Evolutionary conservation across 2,329 filamentous ascomycete species (phyloP).

Genomic region (Clonostachys byssicola): DNA sequence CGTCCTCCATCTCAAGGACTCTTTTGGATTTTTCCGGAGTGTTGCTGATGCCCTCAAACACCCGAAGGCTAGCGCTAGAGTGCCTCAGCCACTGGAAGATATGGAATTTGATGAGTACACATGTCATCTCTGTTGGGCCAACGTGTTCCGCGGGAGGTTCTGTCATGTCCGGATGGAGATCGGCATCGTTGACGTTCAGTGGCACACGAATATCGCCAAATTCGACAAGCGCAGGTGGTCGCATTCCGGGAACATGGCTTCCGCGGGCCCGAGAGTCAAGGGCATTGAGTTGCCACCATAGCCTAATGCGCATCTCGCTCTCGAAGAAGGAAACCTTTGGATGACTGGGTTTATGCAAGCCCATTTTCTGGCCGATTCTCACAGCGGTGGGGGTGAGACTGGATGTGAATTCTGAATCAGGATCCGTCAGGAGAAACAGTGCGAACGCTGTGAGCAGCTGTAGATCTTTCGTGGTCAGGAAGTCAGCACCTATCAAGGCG

Average conservation of each 20-base stretch:
- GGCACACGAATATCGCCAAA: conserved; percentile 23
- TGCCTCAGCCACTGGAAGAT: conserved; percentile 14
- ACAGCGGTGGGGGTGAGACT: conserved; percentile 13
- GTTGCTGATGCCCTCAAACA: conserved; percentile 8
- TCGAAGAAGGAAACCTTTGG: conserved; percentile 12
- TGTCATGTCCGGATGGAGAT: conserved; percentile 44
- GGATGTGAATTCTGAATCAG: conserved; percentile 16
- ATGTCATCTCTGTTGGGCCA: conserved; percentile 55
- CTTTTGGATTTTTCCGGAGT: conserved; percentile 2
- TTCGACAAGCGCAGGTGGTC: neutral
- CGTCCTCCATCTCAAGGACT: conserved; percentile 7
- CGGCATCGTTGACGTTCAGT: conserved; percentile 51
- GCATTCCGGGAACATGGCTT: neutral
- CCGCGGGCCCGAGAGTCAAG: conserved; percentile 7
- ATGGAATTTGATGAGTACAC: conserved; percentile 19
- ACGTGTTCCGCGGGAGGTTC: conserved; percentile 36
- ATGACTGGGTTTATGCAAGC: conserved; percentile 10
- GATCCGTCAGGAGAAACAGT: conserved; percentile 18
- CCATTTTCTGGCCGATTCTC: conserved; percentile 15
- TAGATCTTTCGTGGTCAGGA: conserved; percentile 16
- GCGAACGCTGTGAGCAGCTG: conserved; percentile 21
- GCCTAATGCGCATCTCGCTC: conserved; percentile 15
- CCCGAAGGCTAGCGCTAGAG: conserved; percentile 10
- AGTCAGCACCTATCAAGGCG: conserved; percentile 14
- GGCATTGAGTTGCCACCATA: conserved; percentile 18